These are phyloP conservation scores for Fusarium zealandicum DNA, from an alignment of 2,329 filamentous ascomycete genomes.

Conservation along the genomic window DNA sequence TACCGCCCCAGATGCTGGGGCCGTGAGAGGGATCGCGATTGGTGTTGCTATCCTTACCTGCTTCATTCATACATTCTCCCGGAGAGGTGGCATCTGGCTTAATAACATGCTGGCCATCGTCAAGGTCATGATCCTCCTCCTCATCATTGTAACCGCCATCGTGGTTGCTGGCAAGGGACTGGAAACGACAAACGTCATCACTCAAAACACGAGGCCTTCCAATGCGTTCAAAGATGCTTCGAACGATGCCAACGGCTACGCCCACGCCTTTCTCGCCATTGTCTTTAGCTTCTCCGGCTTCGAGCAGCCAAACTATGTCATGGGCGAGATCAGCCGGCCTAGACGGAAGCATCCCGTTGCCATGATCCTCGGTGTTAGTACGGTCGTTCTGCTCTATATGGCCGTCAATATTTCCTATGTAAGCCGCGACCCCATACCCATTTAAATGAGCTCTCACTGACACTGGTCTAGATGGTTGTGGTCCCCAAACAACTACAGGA, in stretches of 20 bases:
- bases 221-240: slow-evolving; percentile 38
- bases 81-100: slow-evolving; percentile 57
- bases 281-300: slow-evolving; percentile 51
- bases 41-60: slow-evolving; percentile 52
- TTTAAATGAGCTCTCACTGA: background rate
- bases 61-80: slow-evolving; percentile 56
- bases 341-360: slow-evolving; percentile 45
- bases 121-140: slow-evolving; percentile 57
- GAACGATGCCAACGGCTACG: slow-evolving; percentile 43
- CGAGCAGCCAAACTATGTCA: slow-evolving; percentile 50
- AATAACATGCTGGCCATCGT: slow-evolving; percentile 60
- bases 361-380: slow-evolving; percentile 42
- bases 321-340: slow-evolving; percentile 46
- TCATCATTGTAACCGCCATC: slow-evolving; percentile 50
- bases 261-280: slow-evolving; percentile 53
- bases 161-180: slow-evolving; percentile 43
- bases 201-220: slow-evolving; percentile 38
- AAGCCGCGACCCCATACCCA: slow-evolving; percentile 6
- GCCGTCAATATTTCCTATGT: slow-evolving; percentile 50
- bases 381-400: slow-evolving; percentile 46
- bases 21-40: slow-evolving; percentile 57
- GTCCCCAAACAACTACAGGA: slow-evolving; percentile 36
- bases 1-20: slow-evolving; percentile 38
- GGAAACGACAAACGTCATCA: slow-evolving; percentile 37
- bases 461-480: slow-evolving; percentile 48